Conservation (phyloP, 2,329 filamentous ascomycete genomes). For the Apiospora saccharicola region DNA sequence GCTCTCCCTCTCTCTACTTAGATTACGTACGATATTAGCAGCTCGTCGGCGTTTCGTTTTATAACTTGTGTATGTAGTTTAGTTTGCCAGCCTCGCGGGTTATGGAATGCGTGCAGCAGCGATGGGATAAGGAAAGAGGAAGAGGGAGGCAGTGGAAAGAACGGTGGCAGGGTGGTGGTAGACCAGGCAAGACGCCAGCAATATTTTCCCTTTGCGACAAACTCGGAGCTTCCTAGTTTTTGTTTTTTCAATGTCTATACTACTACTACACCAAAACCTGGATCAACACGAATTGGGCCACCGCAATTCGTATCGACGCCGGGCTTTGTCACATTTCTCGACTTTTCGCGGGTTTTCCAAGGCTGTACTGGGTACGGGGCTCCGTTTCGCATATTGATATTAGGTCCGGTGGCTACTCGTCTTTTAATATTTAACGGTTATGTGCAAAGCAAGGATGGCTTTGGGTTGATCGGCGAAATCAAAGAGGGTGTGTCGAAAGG, state of each 20-base stretch:
- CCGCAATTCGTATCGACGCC: neutral
- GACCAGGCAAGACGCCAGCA: neutral
- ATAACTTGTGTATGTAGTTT: slow-evolving; percentile 23
- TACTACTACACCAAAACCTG: neutral
- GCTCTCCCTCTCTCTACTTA: slow-evolving; percentile 25
- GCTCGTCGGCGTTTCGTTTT: slow-evolving; percentile 17
- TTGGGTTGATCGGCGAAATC: too few relatives aligned
- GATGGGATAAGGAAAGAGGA: neutral
- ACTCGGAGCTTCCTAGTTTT: neutral
- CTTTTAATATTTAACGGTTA: neutral
- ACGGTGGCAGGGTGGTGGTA: neutral
- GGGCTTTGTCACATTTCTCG: neutral
- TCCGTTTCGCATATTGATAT: neutral
- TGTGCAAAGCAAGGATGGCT: too few relatives aligned
- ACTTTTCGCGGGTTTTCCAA: neutral
- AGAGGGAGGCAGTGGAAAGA: neutral
- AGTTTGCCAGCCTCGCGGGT: neutral
- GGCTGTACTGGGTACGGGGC: neutral
- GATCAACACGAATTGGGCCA: neutral
- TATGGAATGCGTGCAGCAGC: slow-evolving; percentile 2
- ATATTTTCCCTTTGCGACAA: slow-evolving; percentile 7
- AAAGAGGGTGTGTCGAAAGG: too few relatives aligned
- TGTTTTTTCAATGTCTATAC: slow-evolving; percentile 8
- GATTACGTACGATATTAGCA: slow-evolving; percentile 26
- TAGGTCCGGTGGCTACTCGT: neutral